Base-by-base conservation (phyloP, 1,139 yeast genomes). In the Eremothecium sinecaudum region DNA sequence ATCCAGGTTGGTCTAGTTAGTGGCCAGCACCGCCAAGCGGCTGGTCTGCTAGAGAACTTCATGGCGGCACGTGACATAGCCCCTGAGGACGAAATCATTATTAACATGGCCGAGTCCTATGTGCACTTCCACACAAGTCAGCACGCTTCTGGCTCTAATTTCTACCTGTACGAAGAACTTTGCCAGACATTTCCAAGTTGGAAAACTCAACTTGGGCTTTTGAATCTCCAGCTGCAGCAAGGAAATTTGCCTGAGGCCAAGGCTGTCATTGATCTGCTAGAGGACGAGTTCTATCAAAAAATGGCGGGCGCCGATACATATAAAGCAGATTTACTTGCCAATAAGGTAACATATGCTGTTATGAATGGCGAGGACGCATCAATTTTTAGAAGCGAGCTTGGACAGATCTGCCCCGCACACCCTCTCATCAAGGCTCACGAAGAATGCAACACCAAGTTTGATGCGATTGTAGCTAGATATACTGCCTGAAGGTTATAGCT, bases 401-500 rank as follows among this genome's bases (percentile, higher is more conserved):
- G 56, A 27, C 41, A 48, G 8, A 38, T 63, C 4, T 66, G 67
- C 36, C 69, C 72, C 27, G 63, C 66, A 13, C 75, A 72, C 48
- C 64, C 61, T 25, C 62, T 64, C 35, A 53, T 71, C 44, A 46
- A 50, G 31, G 75, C 71, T 39, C 58, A 68, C 40, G 54, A 61
- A 24, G 73, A 66, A 34, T 68, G 73, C 50, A 62, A 64, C 42
- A 53, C 53, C 15, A 56, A 64, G 37, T 75, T 76, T 45, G 73
- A 73, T 51, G 69, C 66, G 27, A 66, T 76, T 31, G 75, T 74
- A 19, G 59, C 59, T 24, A 74, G 73, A 47, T 75, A 74, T n/a
- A n/a, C n/a, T n/a, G n/a, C n/a, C n/a, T n/a, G n/a, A n/a, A n/a
- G n/a, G n/a, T n/a, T n/a, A n/a, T n/a, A n/a, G n/a, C n/a, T n/a